Conservation (phyloP, 2,329 filamentous ascomycete genomes). For the Penicillium expansum region DNA sequence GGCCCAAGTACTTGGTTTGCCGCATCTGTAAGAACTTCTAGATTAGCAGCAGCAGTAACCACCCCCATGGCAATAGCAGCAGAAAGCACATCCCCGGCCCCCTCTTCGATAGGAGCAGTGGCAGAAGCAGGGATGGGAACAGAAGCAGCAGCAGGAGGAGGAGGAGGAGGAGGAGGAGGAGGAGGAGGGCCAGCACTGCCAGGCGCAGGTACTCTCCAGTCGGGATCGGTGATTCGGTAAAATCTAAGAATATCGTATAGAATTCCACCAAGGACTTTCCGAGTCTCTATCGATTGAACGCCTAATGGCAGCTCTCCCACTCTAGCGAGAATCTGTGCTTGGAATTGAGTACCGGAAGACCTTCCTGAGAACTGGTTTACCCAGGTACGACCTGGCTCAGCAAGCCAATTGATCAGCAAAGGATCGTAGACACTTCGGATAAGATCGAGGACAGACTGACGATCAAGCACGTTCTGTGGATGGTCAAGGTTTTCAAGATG, state of each 20-base stretch:
- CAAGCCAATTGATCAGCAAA: not conserved
- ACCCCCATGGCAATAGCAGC: not conserved
- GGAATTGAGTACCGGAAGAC: not conserved
- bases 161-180: not conserved
- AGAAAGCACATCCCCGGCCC: not conserved
- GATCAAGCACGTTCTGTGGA: not conserved
- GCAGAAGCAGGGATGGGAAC: not conserved
- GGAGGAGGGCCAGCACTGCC: not conserved
- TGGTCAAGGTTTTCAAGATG: not conserved
- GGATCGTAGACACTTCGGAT: slow-evolving; percentile 3
- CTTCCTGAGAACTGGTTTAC: not conserved
- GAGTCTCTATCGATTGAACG: not conserved
- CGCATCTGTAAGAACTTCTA: not conserved
- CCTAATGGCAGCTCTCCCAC: not conserved
- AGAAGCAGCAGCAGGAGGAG: not conserved
- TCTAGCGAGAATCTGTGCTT: not conserved
- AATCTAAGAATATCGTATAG: not conserved
- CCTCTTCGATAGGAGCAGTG: not conserved
- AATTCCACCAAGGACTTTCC: not conserved
- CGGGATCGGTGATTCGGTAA: not conserved
- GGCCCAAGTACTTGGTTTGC: not conserved
- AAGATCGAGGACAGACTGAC: not conserved
- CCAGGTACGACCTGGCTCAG: not conserved
- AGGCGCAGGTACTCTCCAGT: not conserved
- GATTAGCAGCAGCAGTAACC: not conserved